These are phyloP conservation scores for Dispira parvispora DNA, from an alignment of 192 early-diverging fungal genomes.

Conservation along the genomic window DNA sequence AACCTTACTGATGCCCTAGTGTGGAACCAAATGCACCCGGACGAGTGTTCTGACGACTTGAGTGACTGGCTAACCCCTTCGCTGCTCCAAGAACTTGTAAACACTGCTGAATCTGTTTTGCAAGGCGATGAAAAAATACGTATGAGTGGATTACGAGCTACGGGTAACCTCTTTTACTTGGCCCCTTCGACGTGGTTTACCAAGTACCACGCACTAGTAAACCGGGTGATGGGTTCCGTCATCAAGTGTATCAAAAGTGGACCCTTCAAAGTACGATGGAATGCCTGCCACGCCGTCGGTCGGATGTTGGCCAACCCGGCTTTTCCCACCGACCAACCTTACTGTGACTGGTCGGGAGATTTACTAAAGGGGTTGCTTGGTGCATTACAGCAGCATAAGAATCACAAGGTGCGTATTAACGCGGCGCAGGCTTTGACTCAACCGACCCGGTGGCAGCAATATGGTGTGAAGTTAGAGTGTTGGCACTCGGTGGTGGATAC, in stretches of 20 bases:
- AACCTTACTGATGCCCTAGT: conserved; percentile 5
- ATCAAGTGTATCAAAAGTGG: neutral
- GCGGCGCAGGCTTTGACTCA: neutral
- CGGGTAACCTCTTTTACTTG: neutral
- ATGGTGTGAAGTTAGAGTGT: too few relatives aligned
- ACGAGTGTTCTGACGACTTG: neutral
- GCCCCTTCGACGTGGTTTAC: neutral
- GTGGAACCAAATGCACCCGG: neutral
- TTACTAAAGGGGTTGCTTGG: neutral
- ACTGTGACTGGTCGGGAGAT: neutral
- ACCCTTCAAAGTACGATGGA: conserved; percentile 8
- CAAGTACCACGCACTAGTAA: neutral
- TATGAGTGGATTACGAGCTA: neutral
- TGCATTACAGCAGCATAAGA: neutral
- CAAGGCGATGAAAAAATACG: neutral
- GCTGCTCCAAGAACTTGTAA: neutral
- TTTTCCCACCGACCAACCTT: neutral
- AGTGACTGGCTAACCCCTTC: neutral
- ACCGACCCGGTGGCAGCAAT: too few relatives aligned
- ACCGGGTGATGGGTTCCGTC: neutral
- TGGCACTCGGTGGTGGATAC: too few relatives aligned
- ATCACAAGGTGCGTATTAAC: neutral
- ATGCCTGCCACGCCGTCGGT: neutral
- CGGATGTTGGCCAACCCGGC: neutral
- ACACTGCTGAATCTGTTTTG: neutral